Base-by-base conservation (phyloP, 2,329 filamentous ascomycete genomes). In the Nigrograna mackinnonii region DNA sequence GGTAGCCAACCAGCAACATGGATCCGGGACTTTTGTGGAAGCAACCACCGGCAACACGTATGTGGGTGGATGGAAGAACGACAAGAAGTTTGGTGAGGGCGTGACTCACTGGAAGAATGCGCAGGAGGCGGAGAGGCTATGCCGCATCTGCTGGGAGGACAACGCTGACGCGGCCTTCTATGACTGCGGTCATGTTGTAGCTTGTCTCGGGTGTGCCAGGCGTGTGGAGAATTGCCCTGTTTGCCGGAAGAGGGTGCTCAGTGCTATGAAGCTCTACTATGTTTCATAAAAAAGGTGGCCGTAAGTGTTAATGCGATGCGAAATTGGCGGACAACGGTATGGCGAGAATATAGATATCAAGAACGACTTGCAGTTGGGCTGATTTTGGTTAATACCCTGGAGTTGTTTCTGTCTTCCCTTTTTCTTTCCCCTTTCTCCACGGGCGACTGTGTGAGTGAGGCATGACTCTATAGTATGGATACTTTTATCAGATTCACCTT, bases 1-100 rank as follows among this genome's bases (percentile, higher is more conserved):
- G 63, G 71, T 70, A 24, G 84, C 89, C 47, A 87, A 90, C 51
- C 76, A 78, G 51, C 77, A 81, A 42, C 76, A 83, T 49, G 82
- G 82, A 4, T 74, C 79, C 18, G 82, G 82, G 21, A 79, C 75
- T 2, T 79, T 78, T 44, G 68, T 79, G 22, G 79, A 83, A 51
- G 71, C 71, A 22, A 70, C 75, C 35, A 83, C 78, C 0, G 79
- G 79, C 35, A 84, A 84, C 57, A 79, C 78, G 31, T 84, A 82
- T 49, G 76, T 78, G 12, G 82, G 82, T 19, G 79, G 79, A 16
- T 85, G 81, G 71, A 75, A 78, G 51, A 73, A 80, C 41, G 80
- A 81, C 50, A 81, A 81, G 62, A 77, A 79, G 30, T 77, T 79
- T 50, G 82, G 82, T 39, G 78, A 80, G 49, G 82, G 82, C n/a